Base-by-base conservation (phyloP, 2,329 filamentous ascomycete species). In the Rhinocladiella similis region DNA sequence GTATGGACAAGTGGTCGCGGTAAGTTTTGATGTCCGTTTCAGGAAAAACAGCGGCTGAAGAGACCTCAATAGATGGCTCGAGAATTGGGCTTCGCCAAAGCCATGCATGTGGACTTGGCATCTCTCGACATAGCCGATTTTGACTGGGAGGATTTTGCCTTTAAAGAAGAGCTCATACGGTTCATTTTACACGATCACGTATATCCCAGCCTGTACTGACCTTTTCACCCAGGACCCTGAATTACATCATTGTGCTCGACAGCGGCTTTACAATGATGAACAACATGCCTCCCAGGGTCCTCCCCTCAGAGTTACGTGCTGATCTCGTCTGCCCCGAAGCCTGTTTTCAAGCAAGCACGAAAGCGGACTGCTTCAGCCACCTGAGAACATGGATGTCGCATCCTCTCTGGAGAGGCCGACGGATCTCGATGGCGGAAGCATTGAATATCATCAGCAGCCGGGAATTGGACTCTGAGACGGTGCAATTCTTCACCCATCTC, bases 1-100 rank as follows among this genome's bases (percentile, higher is more conserved):
- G 3, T 46, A 47, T 10, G 66, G 65, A 19, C 70, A 65, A 0
- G 62, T 73, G 1, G 69, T 73, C n/a, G 71, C 72, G 5, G 71
- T 73, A 63, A 58, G 68, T 41, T 41, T 38, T 29, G 10, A 7
- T 27, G 3, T 27, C 29, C 29, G 3, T 9, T 33, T 33, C 29
- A 10, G 22, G 18, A 12, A 16, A 18, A 6, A 9, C 29, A 12
- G 29, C 29, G 29, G 10, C 29, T 33, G 10, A 33, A 3, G 10
- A 33, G 29, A 10, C 29, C 29, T 27, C 3, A 4, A 10, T 12
- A 56, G 53, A 46, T 51, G 47, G 47, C 47, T 5, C 27, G 53
- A 3, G 47, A 46, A n/a, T 20, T 56, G 1, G 53, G 47, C 18
- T 51, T 50, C n/a, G 22, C n/a, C 5, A 22, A 51, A 12, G 53